Base-by-base conservation (phyloP, 352 stramenopile genomes). In the Phytophthora crassamura region DNA sequence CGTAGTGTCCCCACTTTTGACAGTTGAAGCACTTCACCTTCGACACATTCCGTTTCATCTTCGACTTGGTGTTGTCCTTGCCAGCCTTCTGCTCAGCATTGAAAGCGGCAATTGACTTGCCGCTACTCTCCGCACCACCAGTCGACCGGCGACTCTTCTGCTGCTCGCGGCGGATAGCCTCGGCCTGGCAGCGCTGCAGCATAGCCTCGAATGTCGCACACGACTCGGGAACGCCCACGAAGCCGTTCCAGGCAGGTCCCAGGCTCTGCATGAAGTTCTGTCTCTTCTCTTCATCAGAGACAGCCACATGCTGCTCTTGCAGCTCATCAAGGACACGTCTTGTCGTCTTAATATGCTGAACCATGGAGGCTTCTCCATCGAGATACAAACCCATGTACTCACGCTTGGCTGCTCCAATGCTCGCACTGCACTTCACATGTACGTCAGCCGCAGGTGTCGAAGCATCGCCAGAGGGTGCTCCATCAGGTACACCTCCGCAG, bases 1-100 rank as follows among this genome's bases (percentile, higher is more conserved):
- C 42, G 30, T 32, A 62, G 15, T 62, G 15, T 11, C 54, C 54
- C 12, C 32, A 10, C 20, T 62, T 3, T 12, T 48, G 25, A 20
- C 43, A 62, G 7, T 62, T 48, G 20, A 47, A 54, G 22, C 54
- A 55, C n/a, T 62, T 49, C 42, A 62, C 20, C 43, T 55, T 62
- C 10, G 43, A 49, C 43, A 62, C 18, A 12, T 54, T 43, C 18
- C 34, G 11, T 20, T 54, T 54, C 47, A 47, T 62, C 42, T 54
- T 62, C 25, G 36, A 47, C 36, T 40, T 58, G 22, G 11, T 25
- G 22, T 18, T 40, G 30, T 14, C n/a, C 3, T 55, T 55, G 11
- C 15, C 45, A 20, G 45, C 1, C 11, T 41, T 40, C 16, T 52
- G 25, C 45, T 52, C 45, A 39, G 28, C 45, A 40, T 9, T 38